phyloP scores from a whole-genome alignment of 371 early-diverging fungal genomes.

The Mortierella sp. region DNA sequence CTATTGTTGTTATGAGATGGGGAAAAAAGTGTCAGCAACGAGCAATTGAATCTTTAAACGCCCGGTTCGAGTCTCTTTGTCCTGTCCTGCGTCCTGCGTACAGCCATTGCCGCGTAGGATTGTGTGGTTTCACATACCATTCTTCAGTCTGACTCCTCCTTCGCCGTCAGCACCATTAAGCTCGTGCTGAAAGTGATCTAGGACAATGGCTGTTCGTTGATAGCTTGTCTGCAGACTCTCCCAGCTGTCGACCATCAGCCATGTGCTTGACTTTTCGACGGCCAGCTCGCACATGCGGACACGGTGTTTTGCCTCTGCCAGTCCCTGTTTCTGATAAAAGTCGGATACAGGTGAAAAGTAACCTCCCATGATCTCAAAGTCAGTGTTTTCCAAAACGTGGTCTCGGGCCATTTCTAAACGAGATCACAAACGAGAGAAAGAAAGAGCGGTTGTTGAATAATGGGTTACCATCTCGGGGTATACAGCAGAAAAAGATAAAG shows the following conservation, averaged over 20 bases:
- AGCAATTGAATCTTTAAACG: too few species aligned
- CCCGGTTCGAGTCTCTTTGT: too few species aligned
- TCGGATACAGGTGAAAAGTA: conserved; percentile 98
- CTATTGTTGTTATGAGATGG: conserved; percentile 29
- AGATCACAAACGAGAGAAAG: conserved; percentile 3
- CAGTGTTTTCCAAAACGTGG: conserved; percentile 77
- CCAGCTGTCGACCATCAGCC: conserved; percentile 98
- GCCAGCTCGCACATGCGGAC: conserved; percentile 96
- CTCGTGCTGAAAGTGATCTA: conserved; percentile 94
- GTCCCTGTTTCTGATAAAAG: conserved; percentile 91
- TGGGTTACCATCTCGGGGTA: background rate
- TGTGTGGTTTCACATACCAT: conserved; percentile 11
- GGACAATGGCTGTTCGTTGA: conserved; percentile 89
- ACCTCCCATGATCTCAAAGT: conserved; percentile 92
- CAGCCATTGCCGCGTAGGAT: too few species aligned
- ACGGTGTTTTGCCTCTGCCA: conserved; percentile 88
- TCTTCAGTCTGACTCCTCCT: conserved; percentile 56
- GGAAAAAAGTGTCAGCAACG: background rate
- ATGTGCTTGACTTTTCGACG: conserved; percentile 82
- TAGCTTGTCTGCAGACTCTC: conserved; percentile 87
- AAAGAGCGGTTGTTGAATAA: conserved; percentile 12
- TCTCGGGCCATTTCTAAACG: conserved; percentile 94
- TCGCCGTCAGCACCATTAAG: conserved; percentile 81
- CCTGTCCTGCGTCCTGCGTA: too few species aligned
- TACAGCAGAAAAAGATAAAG: background rate